phyloP scores from a whole-genome alignment of 2,329 filamentous ascomycete species.

The Penicillium sumatraense region DNA sequence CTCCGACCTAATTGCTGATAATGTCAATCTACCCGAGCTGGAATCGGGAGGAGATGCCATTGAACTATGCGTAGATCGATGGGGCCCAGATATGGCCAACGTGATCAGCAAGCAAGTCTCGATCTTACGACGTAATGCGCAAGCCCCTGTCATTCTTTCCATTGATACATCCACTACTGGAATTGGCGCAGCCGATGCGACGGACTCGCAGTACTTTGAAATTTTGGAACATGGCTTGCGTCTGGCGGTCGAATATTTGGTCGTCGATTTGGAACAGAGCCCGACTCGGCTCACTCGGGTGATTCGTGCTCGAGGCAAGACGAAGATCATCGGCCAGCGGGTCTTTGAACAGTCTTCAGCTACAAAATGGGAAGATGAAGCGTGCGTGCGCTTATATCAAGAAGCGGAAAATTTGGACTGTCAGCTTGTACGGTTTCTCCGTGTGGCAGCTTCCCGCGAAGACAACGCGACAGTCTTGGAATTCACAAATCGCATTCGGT shows the following conservation, averaged over 20 bases:
- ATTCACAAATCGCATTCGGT: constrained; percentile 42
- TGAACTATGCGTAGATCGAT: constrained; percentile 64
- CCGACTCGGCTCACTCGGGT: constrained; percentile 29
- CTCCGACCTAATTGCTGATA: constrained; percentile 38
- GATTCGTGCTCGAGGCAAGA: constrained; percentile 42
- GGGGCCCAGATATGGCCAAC: constrained; percentile 56
- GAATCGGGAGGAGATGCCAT: constrained; percentile 65
- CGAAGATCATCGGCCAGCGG: constrained; percentile 47
- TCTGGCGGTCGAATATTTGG: constrained; percentile 47
- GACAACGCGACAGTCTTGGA: constrained; percentile 44
- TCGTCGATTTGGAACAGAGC: constrained; percentile 41
- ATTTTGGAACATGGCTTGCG: constrained; percentile 46
- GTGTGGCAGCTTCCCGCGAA: constrained; percentile 38
- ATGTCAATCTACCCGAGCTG: constrained; percentile 54
- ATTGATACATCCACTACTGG: constrained; percentile 47
- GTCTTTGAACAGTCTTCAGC: constrained; percentile 34
- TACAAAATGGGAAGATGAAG: constrained; percentile 41
- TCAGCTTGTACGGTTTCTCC: constrained; percentile 46
- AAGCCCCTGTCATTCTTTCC: constrained; percentile 62
- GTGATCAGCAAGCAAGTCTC: constrained; percentile 61
- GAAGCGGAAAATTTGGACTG: constrained; percentile 43
- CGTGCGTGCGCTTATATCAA: constrained; percentile 37
- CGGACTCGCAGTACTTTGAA: constrained; percentile 33
- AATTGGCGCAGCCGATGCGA: constrained; percentile 12
- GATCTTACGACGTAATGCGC: constrained; percentile 60